Base-by-base conservation (phyloP, 768 basidiomycete genomes). In the Serendipita sp. region DNA sequence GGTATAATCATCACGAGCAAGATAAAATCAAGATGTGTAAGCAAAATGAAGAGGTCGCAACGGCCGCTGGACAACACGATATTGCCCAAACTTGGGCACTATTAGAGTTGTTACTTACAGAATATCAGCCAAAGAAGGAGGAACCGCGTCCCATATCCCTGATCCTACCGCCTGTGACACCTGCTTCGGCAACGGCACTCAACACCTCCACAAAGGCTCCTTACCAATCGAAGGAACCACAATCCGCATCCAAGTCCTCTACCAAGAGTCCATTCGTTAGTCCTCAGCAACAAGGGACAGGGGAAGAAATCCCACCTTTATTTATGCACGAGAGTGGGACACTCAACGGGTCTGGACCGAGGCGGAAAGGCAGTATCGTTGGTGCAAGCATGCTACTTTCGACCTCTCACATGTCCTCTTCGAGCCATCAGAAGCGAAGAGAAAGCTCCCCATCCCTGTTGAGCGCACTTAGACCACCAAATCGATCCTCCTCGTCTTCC, bases 81-180 rank as follows among this genome's bases (percentile, higher is more conserved):
- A 79, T 80, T 2, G 83, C 83, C 0, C 85, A 88, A 68, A 76
- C 77, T 2, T 91, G 89, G 89, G 67, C 81, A 6, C 72, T 91
- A 1, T 71, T 91, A 18, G 78, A 76, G 11, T 81, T 82, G 15
- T 76, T 84, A 2, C 72, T 88, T 18, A 74, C 75, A 0, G 77
- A 84, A 62, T 71, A 81, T 53, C 43, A 43, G 16, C 63, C 23
- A 13, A 36, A 44, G 5, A 50, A 64, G 31, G 50, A 50, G 18
- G 2, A 50, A n/a, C 48, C n/a, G 8, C n/a, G 8, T 5, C 48
- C n/a, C n/a, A 8, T 31, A 50, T 18, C 29, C 48, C 8, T 8
- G 6, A 5, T 40, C 5, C n/a, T 50, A 18, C 48, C 48, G 6
- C 48, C 48, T 8, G 48, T 18, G n/a, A 50, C 48, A 8, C 48